Base-by-base conservation (phyloP, 2,329 filamentous ascomycete species). In the Monosporascus sp. region DNA sequence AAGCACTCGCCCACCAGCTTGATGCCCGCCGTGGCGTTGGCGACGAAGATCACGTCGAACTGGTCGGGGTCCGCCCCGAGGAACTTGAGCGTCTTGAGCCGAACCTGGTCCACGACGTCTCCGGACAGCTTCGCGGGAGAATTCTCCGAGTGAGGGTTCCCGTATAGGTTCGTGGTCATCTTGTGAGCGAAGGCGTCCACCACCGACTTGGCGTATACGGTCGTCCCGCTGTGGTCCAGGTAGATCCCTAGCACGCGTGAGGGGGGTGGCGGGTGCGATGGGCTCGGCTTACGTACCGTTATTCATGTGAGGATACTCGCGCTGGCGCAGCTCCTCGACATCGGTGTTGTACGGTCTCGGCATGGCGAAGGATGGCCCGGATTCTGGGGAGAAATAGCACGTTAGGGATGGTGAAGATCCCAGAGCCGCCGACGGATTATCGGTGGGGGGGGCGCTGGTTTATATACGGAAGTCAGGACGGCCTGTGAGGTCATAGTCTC, bases 21-120 rank as follows among this genome's bases (percentile, higher is more conserved):
- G 63, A 96, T 87, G 7, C 86, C 92, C 3, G 92, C 90, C 0
- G 93, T 97, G 20, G 93, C 89, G 70, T 97, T 97, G 37, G 90
- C 85, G 25, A 95, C 90, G 67, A 97, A 97, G 1, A 97, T 73
- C 11, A 86, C 72, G 59, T 85, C 81, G 61, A 81, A 86, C 50
- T 84, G 72, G 38, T 74, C 71, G 2, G 82, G 77, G 58, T 80
- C 75, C 18, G 83, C 83, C 44, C 79, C 78, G 55, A 86, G 77
- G 65, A 85, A 85, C 3, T 67, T 64, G 14, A 86, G 74, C 18
- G 81, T 72, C 53, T 77, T 75, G 53, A 74, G 70, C 15, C 83
- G 74, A 7, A 83, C 72, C 24, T 75, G 72, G 57, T 86, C 80
- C 36, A 87, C 78, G 53, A 78, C 72, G 27, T 79, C 74, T 5